Evolutionary conservation across 306 rosid genomes (phyloP), one percentile per base, ranked within the genome.

Genomic region (Senna tora): DNA sequence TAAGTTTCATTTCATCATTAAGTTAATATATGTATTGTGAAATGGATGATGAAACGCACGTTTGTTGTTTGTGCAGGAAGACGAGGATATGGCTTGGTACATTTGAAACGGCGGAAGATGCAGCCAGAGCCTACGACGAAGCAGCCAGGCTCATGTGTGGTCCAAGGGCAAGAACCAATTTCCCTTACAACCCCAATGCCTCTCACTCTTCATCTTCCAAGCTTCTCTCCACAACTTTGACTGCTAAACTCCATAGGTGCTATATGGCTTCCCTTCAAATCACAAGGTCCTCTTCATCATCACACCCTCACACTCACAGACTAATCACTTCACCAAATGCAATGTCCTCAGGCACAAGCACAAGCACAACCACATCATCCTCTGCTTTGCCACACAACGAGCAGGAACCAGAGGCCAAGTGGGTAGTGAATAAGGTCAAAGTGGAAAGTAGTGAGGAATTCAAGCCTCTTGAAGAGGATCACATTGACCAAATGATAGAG

Each of bases 31-130:
- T n/a, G n/a, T n/a, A n/a, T n/a, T n/a, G n/a, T n/a, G n/a, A n/a
- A 20, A 20, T 38, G 19, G 60, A 14, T 2, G 49, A 76, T n/a
- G n/a, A n/a, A n/a, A n/a, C n/a, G n/a, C 65, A 46, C 71, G 68
- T 55, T 65, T 76, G n/a, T 38, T 54, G 12, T 57, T 9, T 34
- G 12, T 86, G 76, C 80, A 89, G 96, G 85, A 89, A 89, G 77
- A 89, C 96, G 14, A 84, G 96, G 65, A 87, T 89, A 67, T 89
- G 96, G 96, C 82, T 89, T 0, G 96, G 96, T n/a, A 89, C 96
- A 0, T 89, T 89, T 68, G 96, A 89, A 57, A 89, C 96, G 1
- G 96, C 92, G 1, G 96, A 89, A 10, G 92, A 89, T 67, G 96
- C 96, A 1, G 96, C 96, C 5, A 77, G 86, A 22, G 96, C 96